Evolutionary conservation across 192 early-diverging fungal genomes (phyloP).

Genomic region (Diversispora epigaea): DNA sequence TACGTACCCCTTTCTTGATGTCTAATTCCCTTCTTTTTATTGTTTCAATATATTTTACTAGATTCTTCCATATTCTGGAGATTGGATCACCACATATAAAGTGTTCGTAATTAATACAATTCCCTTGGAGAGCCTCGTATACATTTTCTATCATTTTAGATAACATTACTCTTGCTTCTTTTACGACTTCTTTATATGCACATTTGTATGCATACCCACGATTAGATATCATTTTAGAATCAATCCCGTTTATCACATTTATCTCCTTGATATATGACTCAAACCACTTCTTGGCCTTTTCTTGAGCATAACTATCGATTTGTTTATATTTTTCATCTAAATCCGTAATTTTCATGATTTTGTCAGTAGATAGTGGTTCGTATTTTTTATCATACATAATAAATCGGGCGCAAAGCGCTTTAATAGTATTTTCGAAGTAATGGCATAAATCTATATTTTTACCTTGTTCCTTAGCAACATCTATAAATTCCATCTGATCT

Average conservation of each 20-base stretch:
- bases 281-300: constrained; percentile 19
- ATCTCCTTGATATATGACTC: constrained; percentile 25
- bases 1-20: background rate
- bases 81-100: constrained; percentile 1
- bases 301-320: too few relatives aligned
- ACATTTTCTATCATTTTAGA: constrained; percentile 6
- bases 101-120: constrained; percentile 10
- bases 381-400: constrained; percentile 10
- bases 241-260: background rate
- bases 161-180: constrained; percentile 10
- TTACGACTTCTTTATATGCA: background rate
- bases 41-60: background rate
- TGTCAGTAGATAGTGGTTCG: background rate
- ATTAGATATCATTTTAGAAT: constrained; percentile 15
- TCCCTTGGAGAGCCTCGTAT: constrained; percentile 5
- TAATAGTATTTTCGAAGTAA: constrained; percentile 13
- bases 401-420: background rate
- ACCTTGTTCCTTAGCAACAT: background rate
- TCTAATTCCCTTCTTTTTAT: constrained; percentile 1
- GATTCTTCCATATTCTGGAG: constrained; percentile 1
- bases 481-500: constrained; percentile 4
- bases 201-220: constrained; percentile 20
- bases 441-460: too few relatives aligned
- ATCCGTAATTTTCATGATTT: too few relatives aligned
- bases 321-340: too few relatives aligned